These are phyloP conservation scores for Vickermania ingenoplastis DNA, from an alignment of 208 protist species.

Conservation along the genomic window DNA sequence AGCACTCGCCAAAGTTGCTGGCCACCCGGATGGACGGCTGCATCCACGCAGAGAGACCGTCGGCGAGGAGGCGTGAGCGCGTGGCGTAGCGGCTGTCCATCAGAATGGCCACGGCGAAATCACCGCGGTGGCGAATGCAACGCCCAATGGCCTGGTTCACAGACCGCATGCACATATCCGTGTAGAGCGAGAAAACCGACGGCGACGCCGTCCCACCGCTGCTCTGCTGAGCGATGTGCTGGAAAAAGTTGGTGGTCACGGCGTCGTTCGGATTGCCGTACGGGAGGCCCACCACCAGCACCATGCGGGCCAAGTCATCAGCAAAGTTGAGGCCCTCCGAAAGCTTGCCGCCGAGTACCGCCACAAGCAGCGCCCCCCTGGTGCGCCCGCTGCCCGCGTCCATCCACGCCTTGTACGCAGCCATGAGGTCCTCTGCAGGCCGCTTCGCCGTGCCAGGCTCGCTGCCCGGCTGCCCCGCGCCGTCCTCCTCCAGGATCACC, in stretches of 20 bases:
- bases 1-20: slow-evolving; percentile 33
- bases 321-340: slow-evolving; percentile 98
- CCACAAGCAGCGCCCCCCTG: slow-evolving; percentile 86
- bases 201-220: not conserved
- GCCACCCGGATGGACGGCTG: slow-evolving; percentile 24
- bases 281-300: slow-evolving; percentile 94
- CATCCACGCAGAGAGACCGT: slow-evolving; percentile 40
- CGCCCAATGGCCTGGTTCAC: slow-evolving; percentile 96
- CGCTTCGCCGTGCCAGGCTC: not conserved
- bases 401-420: slow-evolving; percentile 52
- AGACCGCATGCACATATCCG: slow-evolving; percentile 91
- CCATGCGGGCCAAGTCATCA: slow-evolving; percentile 90
- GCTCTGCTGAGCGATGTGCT: slow-evolving; percentile 43
- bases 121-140: slow-evolving; percentile 88
- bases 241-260: slow-evolving; percentile 83
- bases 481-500: slow-evolving; percentile 4
- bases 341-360: slow-evolving; percentile 95
- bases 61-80: slow-evolving; percentile 1
- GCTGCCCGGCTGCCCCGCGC: not conserved
- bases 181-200: slow-evolving; percentile 71
- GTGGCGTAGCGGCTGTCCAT: slow-evolving; percentile 83
- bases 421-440: slow-evolving; percentile 31
- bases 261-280: slow-evolving; percentile 90
- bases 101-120: slow-evolving; percentile 93
- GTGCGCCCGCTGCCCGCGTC: slow-evolving; percentile 1